phyloP scores from a whole-genome alignment of 208 protist genomes.

The Trypanosoma congolense region DNA sequence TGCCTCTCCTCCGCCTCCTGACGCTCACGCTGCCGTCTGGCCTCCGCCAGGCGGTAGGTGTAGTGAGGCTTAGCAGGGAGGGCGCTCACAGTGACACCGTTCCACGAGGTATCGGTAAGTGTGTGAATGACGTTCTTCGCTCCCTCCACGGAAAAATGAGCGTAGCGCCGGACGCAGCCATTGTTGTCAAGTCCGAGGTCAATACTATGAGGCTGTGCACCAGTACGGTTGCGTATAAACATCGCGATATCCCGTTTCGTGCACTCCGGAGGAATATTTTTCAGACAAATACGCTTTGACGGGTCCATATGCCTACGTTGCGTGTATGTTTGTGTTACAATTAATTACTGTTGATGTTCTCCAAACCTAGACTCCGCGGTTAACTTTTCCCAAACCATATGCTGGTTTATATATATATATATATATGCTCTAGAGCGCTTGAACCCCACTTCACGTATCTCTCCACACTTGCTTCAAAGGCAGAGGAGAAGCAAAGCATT shows the following conservation, averaged over 20 bases:
- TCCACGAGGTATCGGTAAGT: slow-evolving; percentile 25
- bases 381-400: not conserved
- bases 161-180: slow-evolving; percentile 59
- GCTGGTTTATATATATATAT: not conserved
- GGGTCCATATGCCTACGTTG: slow-evolving; percentile 58
- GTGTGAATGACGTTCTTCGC: slow-evolving; percentile 72
- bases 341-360: no score
- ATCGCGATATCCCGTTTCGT: slow-evolving; percentile 85
- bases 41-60: slow-evolving; percentile 61
- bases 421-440: not conserved
- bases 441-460: no score
- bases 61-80: slow-evolving; percentile 64
- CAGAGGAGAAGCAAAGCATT: no score
- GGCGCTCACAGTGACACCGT: slow-evolving; percentile 40
- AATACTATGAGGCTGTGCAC: slow-evolving; percentile 77
- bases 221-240: slow-evolving; percentile 72
- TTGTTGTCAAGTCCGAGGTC: slow-evolving; percentile 67
- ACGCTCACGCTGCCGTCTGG: slow-evolving; percentile 62
- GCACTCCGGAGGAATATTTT: slow-evolving; percentile 70
- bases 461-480: no score
- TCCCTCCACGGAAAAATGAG: slow-evolving; percentile 82
- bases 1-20: slow-evolving; percentile 46
- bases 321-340: not conserved
- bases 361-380: no score
- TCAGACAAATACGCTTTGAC: slow-evolving; percentile 81